Evolutionary conservation across 345 rosid species (phyloP).

Genomic region (Arabidopsis arenosa): DNA sequence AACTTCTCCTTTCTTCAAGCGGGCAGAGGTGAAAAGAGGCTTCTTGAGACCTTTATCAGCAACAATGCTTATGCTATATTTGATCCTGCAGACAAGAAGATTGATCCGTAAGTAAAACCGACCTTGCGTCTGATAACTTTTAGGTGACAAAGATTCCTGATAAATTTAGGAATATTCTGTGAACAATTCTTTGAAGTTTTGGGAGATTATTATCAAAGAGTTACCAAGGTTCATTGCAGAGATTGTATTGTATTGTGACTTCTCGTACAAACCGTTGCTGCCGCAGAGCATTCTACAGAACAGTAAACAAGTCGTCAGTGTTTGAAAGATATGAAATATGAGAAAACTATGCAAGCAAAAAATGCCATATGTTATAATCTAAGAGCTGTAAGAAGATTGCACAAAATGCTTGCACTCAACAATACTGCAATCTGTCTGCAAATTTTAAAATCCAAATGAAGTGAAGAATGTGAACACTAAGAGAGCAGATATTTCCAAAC

Average conservation of each 20-base stretch:
- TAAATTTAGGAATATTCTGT: slow-evolving; percentile 3
- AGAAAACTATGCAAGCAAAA: slow-evolving; percentile 25
- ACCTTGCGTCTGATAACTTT: not conserved
- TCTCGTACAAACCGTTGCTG: slow-evolving; percentile 98
- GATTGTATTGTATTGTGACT: slow-evolving; percentile 97
- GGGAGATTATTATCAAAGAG: slow-evolving; percentile 10
- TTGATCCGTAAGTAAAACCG: not conserved
- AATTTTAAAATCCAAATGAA: slow-evolving; percentile 13
- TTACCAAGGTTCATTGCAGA: slow-evolving; percentile 99
- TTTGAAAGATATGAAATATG: not conserved
- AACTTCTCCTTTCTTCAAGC: slow-evolving; percentile 98
- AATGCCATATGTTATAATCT: slow-evolving; percentile 18
- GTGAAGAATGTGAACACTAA: slow-evolving; percentile 9
- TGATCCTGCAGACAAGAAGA: slow-evolving; percentile 62
- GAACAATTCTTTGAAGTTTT: slow-evolving; percentile 14
- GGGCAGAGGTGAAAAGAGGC: slow-evolving; percentile 93
- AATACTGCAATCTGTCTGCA: slow-evolving; percentile 7
- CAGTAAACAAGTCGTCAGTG: slow-evolving; percentile 28
- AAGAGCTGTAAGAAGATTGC: slow-evolving; percentile 14
- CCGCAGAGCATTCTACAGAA: slow-evolving; percentile 86
- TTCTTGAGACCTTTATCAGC: slow-evolving; percentile 98
- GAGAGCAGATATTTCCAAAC: slow-evolving; percentile 7
- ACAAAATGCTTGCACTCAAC: slow-evolving; percentile 14
- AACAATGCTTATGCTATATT: slow-evolving; percentile 92
- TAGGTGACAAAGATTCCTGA: slow-evolving; percentile 11